Percentiles rank a stretch among this genome's conserved stretches.
These are phyloP conservation scores for Kalmanozyma brasiliensis DNA, from an alignment of 1,284 basidiomycete species.

Conservation along the genomic window DNA sequence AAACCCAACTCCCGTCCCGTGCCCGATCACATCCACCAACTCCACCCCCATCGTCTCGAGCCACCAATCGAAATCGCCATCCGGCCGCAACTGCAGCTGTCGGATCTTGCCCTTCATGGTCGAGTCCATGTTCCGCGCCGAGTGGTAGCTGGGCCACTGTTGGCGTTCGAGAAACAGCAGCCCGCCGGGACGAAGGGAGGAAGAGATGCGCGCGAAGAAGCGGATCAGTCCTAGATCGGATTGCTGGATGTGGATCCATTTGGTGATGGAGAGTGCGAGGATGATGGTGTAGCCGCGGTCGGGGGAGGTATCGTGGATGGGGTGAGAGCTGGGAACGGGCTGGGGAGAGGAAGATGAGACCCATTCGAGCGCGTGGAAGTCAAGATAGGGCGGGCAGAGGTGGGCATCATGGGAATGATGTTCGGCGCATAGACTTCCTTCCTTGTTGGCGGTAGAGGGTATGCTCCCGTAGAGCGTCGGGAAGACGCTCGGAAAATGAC, in stretches of 20 bases:
- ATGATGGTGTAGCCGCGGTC: constrained; percentile 16
- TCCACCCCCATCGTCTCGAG: constrained; percentile 17
- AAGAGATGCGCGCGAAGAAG: constrained; percentile 26
- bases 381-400: constrained; percentile 6
- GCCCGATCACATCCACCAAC: constrained; percentile 8
- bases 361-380: constrained; percentile 28
- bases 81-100: constrained; percentile 26
- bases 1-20: constrained; percentile 23
- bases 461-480: constrained; percentile 24
- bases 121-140: constrained; percentile 14
- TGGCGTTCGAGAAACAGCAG: constrained; percentile 31
- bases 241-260: constrained; percentile 49
- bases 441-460: neutral
- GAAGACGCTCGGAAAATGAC: constrained; percentile 33
- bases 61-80: constrained; percentile 36
- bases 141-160: constrained; percentile 37
- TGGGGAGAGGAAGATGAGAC: constrained; percentile 7
- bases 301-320: neutral
- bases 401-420: neutral
- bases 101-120: constrained; percentile 24
- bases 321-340: neutral
- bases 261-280: constrained; percentile 42
- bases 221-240: constrained; percentile 22
- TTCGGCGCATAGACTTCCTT: neutral
- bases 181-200: constrained; percentile 12